Percentiles rank a stretch among this genome's conserved stretches.
Conservation (phyloP, 805 yeast species). For the Candida nonsorbophila region DNA sequence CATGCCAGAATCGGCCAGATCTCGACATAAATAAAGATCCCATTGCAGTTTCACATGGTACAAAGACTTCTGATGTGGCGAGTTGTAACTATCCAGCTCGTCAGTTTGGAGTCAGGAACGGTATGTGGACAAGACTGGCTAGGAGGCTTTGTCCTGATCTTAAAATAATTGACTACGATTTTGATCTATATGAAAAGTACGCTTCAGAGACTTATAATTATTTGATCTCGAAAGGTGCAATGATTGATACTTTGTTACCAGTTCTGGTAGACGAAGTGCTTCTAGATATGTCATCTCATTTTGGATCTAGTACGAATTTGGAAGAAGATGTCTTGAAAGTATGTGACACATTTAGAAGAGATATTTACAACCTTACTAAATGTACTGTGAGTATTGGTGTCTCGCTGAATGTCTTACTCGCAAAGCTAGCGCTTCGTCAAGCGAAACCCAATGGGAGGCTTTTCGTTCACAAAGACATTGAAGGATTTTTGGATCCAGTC, state of each 20-base stretch:
- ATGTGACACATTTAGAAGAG: conserved; percentile 30
- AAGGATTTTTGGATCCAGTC: conserved; percentile 30
- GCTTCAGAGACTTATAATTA: conserved; percentile 63
- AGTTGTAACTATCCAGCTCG: conserved; percentile 91
- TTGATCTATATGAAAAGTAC: conserved; percentile 60
- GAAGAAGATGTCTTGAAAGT: conserved; percentile 10
- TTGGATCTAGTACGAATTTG: conserved; percentile 4
- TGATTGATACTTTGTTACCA: conserved; percentile 57
- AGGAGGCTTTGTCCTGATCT: conserved; percentile 60
- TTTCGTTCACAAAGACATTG: conserved; percentile 24
- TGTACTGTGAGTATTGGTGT: conserved; percentile 80
- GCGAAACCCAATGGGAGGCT: conserved; percentile 79
- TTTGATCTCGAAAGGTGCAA: conserved; percentile 39
- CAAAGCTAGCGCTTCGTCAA: conserved; percentile 63
- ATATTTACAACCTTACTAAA: conserved; percentile 39
- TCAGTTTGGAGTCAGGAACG: conserved; percentile 70
- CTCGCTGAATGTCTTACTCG: conserved; percentile 68
- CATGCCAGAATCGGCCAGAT: conserved; percentile 54
- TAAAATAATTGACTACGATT: conserved; percentile 63
- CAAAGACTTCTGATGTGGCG: conserved; percentile 70
- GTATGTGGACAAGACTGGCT: conserved; percentile 84
- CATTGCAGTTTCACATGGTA: conserved; percentile 63
- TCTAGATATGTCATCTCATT: conserved; percentile 49
- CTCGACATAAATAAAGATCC: conserved; percentile 45
- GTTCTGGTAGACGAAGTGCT: conserved; percentile 91